Base-by-base conservation (phyloP, 2,329 filamentous ascomycete genomes). In the Blumeria graminis region DNA sequence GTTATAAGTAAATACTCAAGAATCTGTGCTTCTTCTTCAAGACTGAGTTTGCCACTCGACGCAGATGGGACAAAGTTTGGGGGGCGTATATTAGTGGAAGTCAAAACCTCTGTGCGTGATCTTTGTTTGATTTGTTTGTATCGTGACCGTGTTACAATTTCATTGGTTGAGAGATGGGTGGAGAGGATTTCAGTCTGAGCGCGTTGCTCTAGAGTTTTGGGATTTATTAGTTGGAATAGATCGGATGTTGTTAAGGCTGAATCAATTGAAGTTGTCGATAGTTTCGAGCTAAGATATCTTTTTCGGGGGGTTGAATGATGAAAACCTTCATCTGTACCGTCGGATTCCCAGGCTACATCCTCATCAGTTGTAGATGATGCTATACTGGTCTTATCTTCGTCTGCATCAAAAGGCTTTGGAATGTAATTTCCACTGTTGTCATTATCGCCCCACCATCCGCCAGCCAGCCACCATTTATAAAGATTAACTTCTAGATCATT, bases 401-500 rank as follows among this genome's bases (percentile, higher is more conserved):
- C 74, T 10, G 79, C 72, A 3, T 78, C 74, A 4, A 71, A 66
- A 10, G 72, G 67, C 7, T 68, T 63, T 0, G 81, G 81, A 35
- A 72, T 68, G 66, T 89, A 96, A 60, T 90, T 84, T 33, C 84
- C 85, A 64, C 86, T 94, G 5, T 74, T 74, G 66, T 96, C 90
- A 35, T 81, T 74, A 14, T 82, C 81, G 1, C 90, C 89, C 81
- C 87, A 95, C 71, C 85, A 85, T 7, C 86, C 87, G 18, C 86
- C 87, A 56, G 75, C 73, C 55, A 84, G 80, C 84, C 87, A 96
- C 78, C 89, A 92, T 34, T 74, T 73, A 66, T 95, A 96, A 1
- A 95, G 71, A 58, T 80, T 81, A 1, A 76, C 74, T 60, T 90
- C 83, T 1, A 95, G 71, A 41, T 78, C 76, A 33, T 76, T 75